These are phyloP conservation scores for Leccinum incarnatum DNA, from an alignment of 768 basidiomycete species.

Conservation along the genomic window DNA sequence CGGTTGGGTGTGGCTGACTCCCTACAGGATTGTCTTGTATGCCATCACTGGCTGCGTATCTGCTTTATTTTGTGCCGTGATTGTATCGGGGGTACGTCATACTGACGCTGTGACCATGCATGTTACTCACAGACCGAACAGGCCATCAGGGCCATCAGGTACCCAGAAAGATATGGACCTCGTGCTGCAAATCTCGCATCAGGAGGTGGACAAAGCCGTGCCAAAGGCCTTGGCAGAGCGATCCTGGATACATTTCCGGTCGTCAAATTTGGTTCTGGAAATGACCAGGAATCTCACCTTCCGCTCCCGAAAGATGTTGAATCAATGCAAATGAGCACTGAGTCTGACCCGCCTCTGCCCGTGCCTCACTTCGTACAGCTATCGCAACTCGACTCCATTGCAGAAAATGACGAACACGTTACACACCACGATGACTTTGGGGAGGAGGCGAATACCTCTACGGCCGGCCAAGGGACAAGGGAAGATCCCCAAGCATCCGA, in stretches of 20 bases:
- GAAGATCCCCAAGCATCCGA: constrained; percentile 3
- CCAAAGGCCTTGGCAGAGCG: constrained; percentile 84
- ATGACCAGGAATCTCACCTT: constrained; percentile 10
- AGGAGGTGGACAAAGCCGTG: constrained; percentile 57
- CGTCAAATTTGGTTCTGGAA: constrained; percentile 68
- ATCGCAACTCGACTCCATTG: neutral
- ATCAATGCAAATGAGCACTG: constrained; percentile 6
- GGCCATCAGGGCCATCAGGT: constrained; percentile 81
- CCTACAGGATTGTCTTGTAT: constrained; percentile 70
- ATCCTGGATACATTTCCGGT: constrained; percentile 96
- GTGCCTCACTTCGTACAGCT: constrained; percentile 13
- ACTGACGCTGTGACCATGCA: neutral
- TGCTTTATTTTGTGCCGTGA: constrained; percentile 78
- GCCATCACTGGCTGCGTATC: constrained; percentile 89
- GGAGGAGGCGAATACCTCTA: neutral
- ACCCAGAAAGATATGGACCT: constrained; percentile 92
- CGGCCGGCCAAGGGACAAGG: neutral
- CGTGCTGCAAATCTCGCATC: constrained; percentile 39
- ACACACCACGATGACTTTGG: neutral
- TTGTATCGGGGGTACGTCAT: constrained; percentile 71
- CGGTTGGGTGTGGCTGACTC: constrained; percentile 9
- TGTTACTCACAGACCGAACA: constrained; percentile 26
- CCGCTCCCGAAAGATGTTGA: constrained; percentile 34
- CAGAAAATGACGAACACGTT: neutral
- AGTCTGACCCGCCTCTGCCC: neutral